Percentiles rank a stretch among this genome's conserved stretches.
Evolutionary conservation across 2,329 filamentous ascomycete genomes (phyloP).

Genomic region (Beauveria sp.): DNA sequence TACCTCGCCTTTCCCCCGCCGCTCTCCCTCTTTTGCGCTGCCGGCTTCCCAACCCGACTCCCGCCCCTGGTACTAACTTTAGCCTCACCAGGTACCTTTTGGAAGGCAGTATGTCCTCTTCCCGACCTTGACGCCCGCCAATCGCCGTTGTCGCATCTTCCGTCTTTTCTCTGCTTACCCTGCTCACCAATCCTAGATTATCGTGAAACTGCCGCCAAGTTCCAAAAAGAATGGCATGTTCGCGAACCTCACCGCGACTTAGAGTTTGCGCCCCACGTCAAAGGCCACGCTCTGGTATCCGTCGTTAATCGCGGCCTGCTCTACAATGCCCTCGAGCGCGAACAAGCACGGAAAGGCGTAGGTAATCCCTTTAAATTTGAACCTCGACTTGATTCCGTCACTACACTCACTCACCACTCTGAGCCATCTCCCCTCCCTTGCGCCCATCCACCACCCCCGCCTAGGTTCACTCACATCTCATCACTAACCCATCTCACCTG

Average conservation of each 20-base stretch:
- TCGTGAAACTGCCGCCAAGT: constrained; percentile 58
- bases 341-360: constrained; percentile 46
- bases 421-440: constrained; percentile 7
- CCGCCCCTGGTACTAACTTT: constrained; percentile 10
- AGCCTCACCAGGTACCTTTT: constrained; percentile 44
- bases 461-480: neutral
- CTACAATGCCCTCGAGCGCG: constrained; percentile 52
- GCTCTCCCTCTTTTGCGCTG: neutral
- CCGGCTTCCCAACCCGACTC: neutral
- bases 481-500: constrained; percentile 13
- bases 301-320: constrained; percentile 57
- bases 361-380: constrained; percentile 13
- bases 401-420: no score
- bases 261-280: constrained; percentile 57
- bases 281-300: constrained; percentile 55
- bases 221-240: constrained; percentile 62
- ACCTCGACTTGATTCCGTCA: no score
- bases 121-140: neutral
- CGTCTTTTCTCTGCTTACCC: neutral
- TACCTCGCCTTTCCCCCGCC: neutral
- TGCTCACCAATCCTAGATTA: constrained; percentile 43
- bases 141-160: constrained; percentile 5
- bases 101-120: constrained; percentile 48
- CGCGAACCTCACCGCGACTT: constrained; percentile 55
- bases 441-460: neutral